phyloP scores from a whole-genome alignment of 1,284 basidiomycete genomes.

The Inonotus hispidus region DNA sequence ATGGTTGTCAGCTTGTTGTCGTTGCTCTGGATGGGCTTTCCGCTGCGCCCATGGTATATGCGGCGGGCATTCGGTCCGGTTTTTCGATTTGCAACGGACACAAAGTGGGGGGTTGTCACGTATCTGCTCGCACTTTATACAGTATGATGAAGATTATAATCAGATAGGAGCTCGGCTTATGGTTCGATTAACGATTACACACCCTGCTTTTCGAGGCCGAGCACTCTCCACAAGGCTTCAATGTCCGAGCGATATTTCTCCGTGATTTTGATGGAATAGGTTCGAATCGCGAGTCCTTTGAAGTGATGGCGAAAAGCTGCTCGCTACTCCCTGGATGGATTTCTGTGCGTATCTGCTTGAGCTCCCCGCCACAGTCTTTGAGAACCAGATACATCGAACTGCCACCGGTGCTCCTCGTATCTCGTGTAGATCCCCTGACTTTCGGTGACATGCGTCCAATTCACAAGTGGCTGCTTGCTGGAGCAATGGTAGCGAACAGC shows the following conservation, averaged over 20 bases:
- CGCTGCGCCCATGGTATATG: slow-evolving; percentile 9
- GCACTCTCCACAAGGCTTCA: slow-evolving; percentile 13
- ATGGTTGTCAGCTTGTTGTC: neutral
- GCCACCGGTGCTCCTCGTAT: neutral
- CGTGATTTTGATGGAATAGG: neutral
- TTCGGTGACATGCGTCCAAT: neutral
- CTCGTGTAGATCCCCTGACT: neutral
- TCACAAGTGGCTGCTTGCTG: neutral
- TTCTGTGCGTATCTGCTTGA: neutral
- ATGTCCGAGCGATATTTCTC: neutral
- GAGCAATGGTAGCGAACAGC: neutral
- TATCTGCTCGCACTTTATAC: slow-evolving; percentile 3
- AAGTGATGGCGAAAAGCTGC: neutral
- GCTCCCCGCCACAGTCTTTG: neutral
- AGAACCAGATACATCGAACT: neutral
- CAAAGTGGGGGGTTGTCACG: neutral
- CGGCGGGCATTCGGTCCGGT: neutral
- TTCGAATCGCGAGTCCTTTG: neutral
- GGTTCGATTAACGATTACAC: neutral
- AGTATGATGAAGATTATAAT: neutral
- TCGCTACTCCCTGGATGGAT: neutral
- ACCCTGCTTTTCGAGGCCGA: slow-evolving; percentile 8
- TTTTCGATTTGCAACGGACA: neutral
- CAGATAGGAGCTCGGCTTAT: neutral
- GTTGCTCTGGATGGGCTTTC: neutral